Evolutionary conservation across 257 asterid genomes (phyloP).

Genomic region (Plantago elongata): DNA sequence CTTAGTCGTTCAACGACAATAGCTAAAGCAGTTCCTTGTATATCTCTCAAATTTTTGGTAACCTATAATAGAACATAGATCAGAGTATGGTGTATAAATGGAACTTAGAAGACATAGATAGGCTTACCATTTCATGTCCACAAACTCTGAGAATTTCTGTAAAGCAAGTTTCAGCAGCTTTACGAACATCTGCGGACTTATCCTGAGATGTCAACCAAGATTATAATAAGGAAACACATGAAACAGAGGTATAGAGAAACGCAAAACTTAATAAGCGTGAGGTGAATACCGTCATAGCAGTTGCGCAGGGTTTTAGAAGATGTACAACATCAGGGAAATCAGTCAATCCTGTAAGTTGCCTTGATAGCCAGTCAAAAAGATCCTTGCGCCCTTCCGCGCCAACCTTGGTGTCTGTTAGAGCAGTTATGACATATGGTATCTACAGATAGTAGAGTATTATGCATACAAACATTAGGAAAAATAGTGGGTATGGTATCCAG

Average conservation of each 20-base stretch:
- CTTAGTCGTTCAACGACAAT: slow-evolving; percentile 81
- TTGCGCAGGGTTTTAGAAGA: slow-evolving; percentile 75
- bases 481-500: background rate
- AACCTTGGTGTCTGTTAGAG: slow-evolving; percentile 81
- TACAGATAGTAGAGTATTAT: slow-evolving; percentile 23
- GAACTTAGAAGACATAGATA: background rate
- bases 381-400: slow-evolving; percentile 98
- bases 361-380: slow-evolving; percentile 91
- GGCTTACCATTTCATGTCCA: slow-evolving; percentile 82
- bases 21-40: slow-evolving; percentile 95
- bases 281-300: slow-evolving; percentile 86
- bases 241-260: background rate
- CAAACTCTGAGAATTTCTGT: slow-evolving; percentile 83
- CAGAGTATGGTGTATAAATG: background rate
- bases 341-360: slow-evolving; percentile 58
- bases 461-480: slow-evolving; percentile 15
- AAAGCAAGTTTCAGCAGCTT: slow-evolving; percentile 92
- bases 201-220: slow-evolving; percentile 48
- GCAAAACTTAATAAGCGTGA: background rate
- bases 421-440: slow-evolving; percentile 81
- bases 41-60: slow-evolving; percentile 80
- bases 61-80: slow-evolving; percentile 40
- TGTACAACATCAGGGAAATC: slow-evolving; percentile 85
- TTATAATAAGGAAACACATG: slow-evolving; percentile 9
- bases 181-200: slow-evolving; percentile 98